Conservation (phyloP, 23 red algal genomes). For the Cyanidium caldarium region DNA sequence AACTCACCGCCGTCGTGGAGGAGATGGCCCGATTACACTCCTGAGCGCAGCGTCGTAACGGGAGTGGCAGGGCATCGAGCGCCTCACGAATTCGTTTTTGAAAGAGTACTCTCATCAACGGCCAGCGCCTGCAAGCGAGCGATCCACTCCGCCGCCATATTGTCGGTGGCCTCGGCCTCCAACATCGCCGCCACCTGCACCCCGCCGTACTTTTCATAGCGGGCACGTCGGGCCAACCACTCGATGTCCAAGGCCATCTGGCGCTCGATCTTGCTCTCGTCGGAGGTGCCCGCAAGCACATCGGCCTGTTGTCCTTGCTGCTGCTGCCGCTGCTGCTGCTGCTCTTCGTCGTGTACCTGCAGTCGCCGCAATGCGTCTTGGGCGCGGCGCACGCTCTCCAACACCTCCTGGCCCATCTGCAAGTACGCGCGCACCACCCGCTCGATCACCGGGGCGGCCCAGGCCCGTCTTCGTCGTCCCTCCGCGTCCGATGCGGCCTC, state of each 20-base stretch:
- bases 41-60: too few species aligned
- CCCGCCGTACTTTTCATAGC: too few species aligned
- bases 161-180: too few species aligned
- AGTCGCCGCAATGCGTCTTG: neutral
- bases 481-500: neutral
- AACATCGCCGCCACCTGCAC: too few species aligned
- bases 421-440: neutral
- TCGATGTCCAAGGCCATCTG: neutral
- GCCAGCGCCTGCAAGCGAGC: too few species aligned
- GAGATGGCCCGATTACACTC: slow-evolving; percentile 65
- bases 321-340: too few species aligned
- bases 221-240: too few species aligned
- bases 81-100: too few species aligned
- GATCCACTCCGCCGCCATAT: too few species aligned
- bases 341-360: neutral
- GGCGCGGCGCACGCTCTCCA: neutral
- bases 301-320: too few species aligned
- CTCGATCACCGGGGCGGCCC: neutral
- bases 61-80: too few species aligned
- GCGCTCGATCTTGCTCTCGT: neutral
- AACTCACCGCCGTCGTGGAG: slow-evolving; percentile 53
- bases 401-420: neutral
- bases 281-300: neutral
- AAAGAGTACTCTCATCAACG: too few species aligned
- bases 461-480: neutral